Conservation (phyloP, 441 rosid genomes). For the Brassica hybrid region DNA sequence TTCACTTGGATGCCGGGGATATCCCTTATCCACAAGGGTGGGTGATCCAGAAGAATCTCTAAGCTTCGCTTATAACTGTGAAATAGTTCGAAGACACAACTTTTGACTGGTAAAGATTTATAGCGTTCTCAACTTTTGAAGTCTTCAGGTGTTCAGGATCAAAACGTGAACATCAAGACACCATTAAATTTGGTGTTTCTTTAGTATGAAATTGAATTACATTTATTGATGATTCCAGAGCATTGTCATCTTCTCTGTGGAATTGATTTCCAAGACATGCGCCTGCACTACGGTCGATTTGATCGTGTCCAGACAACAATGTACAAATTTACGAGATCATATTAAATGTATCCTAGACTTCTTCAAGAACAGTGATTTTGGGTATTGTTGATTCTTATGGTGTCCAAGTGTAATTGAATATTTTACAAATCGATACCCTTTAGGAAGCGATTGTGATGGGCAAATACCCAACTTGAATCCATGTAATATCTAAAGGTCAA, state of each 20-base stretch:
- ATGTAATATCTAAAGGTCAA: neutral
- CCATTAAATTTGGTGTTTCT: conserved; percentile 6
- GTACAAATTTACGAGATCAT: neutral
- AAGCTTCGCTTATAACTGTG: conserved; percentile 54
- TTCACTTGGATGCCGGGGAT: no score
- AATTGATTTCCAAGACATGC: neutral
- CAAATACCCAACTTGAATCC: neutral
- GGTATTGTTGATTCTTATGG: neutral
- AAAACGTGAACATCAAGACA: conserved; percentile 7
- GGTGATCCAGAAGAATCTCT: conserved; percentile 72
- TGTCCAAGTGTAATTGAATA: neutral
- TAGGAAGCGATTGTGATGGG: neutral
- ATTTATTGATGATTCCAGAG: conserved; percentile 10
- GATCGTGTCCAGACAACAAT: neutral
- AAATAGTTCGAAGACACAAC: conserved; percentile 38
- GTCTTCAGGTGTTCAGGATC: conserved; percentile 2
- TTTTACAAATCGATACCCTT: neutral
- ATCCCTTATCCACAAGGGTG: no score
- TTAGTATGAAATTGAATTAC: conserved; percentile 30
- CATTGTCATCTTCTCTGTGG: neutral
- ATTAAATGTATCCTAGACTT: no score
- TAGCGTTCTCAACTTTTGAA: neutral
- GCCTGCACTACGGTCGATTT: neutral
- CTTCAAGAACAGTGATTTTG: neutral
- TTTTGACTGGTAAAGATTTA: conserved; percentile 32